Base-by-base conservation (phyloP, 371 early-diverging fungal genomes). In the Mucor irregularis region DNA sequence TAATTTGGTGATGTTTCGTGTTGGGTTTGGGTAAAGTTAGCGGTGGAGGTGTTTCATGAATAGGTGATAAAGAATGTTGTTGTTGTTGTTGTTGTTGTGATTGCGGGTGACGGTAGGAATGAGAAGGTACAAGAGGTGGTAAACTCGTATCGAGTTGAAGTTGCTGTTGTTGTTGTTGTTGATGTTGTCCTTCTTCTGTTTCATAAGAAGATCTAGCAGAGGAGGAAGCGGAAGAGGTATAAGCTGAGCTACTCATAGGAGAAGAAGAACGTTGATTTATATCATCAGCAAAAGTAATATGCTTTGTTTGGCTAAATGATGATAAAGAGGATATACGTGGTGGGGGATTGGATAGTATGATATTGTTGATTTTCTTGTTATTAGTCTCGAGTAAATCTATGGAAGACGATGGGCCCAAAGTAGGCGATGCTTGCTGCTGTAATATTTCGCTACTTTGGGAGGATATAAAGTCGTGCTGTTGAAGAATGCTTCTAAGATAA, bases 201-300 rank as follows among this genome's bases (percentile, higher is more conserved):
- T 5, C 26, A 11, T 17, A 34, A 13, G 48, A 48, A 11, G 53
- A 53, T 31, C 53, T 40, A 9, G 42, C 61, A 37, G 53, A 58
- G 10, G 59, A 28, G 25, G 64, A 54, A 25, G 14, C 35, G 13
- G 50, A 55, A 14, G 43, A 39, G 13, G 62, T 30, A 19, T 57
- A 35, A 10, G 43, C 17, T 33, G 54, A 31, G 11, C 29, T 24
- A n/a, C 31, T 53, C 9, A 34, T 38, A 22, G 48, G 19, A 4
- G 42, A 39, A 13, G 53, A 56, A 6, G 35, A 24, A 29, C 25
- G 42, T 4, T 44, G 35, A 2, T 40, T 5, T 22, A 53, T 49
- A 14, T 58, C 45, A 16, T 66, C 58, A 49, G 66, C 54, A 54
- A 66, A 61, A 9, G 53, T 53, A n/a, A 61, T 53, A 24, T 46